Evolutionary conservation across 345 rosid species (phyloP), one percentile per base, ranked within the genome.

Genomic region (Pistacia vera): DNA sequence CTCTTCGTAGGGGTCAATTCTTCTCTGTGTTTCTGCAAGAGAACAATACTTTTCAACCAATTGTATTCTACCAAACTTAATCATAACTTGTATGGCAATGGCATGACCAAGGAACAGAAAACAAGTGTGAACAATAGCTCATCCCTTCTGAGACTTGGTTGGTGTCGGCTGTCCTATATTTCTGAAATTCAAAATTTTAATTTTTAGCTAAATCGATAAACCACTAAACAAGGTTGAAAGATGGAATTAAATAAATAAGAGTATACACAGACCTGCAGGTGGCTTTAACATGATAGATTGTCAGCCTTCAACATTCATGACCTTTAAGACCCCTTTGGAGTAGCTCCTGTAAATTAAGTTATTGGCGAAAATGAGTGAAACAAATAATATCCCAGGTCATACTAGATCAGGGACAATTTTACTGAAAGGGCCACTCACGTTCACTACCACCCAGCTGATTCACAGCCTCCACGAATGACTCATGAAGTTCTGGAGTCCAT

Each of bases 261-360:
- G 44, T n/a, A 48, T 61, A 54, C 14, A 66, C 17, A 66, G 70
- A 91, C 98, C 92, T 95, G 99, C 81, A 95, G 84, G 85, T 95
- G 99, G 84, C 99, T 95, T 90, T 95, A 76, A 95, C 97, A 80
- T 95, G 97, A 82, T 95, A 95, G 82, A 95, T 93, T 62, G 99
- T 95, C 81, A 95, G 78, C 91, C 87, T 52, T 88, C 90, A 59
- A 83, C 90, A 72, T 93, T 89, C 90, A 95, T 93, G 67, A 85
- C 90, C 87, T 87, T 95, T 73, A 95, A 73, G 69, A 95, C 90
- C 97, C 96, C 81, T 95, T 95, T 33, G 98, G 98, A 5, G 99
- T 95, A 79, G 99, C 98, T 78, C 97, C 99, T 95, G 86, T 46
- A 74, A 76, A 71, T 76, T 66, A 56, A 83, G 68, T 44, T 58